Percentiles rank a stretch among this genome's conserved stretches.
Evolutionary conservation across 768 basidiomycete species (phyloP).

Genomic region (Naganishia vishniacii): DNA sequence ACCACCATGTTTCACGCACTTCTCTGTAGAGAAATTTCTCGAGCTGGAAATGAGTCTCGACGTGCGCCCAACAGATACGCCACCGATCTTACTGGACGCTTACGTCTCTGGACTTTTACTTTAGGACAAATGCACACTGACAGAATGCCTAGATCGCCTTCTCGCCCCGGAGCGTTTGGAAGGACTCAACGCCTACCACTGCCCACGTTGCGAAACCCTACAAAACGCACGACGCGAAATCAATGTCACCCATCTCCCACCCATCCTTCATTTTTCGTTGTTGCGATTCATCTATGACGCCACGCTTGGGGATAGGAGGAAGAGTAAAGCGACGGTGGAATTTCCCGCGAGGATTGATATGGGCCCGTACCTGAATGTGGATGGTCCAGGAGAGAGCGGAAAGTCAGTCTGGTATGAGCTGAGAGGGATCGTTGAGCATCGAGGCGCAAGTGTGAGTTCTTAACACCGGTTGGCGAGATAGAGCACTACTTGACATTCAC

Average conservation of each 20-base stretch:
- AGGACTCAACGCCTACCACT: constrained; percentile 81
- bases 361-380: constrained; percentile 38
- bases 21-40: constrained; percentile 55
- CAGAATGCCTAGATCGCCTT: constrained; percentile 63
- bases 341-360: constrained; percentile 74
- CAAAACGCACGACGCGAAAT: constrained; percentile 76
- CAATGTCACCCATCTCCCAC: constrained; percentile 66
- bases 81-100: too few relatives aligned
- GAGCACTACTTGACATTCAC: constrained; percentile 57
- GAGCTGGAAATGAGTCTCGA: constrained; percentile 83
- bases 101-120: too few relatives aligned
- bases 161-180: constrained; percentile 67
- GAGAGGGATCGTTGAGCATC: constrained; percentile 78
- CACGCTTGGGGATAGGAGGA: constrained; percentile 71
- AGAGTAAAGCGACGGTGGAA: constrained; percentile 72
- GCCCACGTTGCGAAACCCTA: constrained; percentile 65
- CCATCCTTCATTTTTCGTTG: constrained; percentile 80
- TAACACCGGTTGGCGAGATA: constrained; percentile 75
- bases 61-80: constrained; percentile 50
- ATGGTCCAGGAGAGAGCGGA: neutral
- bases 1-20: neutral
- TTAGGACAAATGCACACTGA: constrained; percentile 58
- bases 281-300: constrained; percentile 88
- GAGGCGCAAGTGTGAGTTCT: constrained; percentile 84
- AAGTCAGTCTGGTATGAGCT: constrained; percentile 62